These are phyloP conservation scores for Thraustochytrium sp. DNA, from an alignment of 352 stramenopile species.

Conservation along the genomic window DNA sequence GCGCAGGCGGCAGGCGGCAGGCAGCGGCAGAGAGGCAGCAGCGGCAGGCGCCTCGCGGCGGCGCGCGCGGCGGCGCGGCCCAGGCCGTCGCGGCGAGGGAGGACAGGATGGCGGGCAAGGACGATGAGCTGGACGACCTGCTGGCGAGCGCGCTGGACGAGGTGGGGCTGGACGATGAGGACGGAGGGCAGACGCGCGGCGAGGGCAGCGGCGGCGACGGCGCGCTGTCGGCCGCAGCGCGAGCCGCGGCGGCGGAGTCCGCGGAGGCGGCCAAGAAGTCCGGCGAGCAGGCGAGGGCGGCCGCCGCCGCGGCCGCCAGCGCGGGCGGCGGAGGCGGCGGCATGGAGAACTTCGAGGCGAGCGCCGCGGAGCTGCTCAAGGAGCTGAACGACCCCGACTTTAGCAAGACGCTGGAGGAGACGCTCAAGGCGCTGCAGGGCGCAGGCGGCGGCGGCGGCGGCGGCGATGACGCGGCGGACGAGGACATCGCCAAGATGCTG, in stretches of 20 bases:
- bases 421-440: not conserved
- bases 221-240: not conserved
- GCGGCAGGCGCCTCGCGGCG: no score
- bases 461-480: not conserved
- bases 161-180: conserved; percentile 31
- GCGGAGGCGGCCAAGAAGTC: not conserved
- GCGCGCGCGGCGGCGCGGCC: no score
- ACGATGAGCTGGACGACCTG: conserved; percentile 38
- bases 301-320: not conserved
- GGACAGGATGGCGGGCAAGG: not conserved
- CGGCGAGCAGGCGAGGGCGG: no score
- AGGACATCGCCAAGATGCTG: not conserved
- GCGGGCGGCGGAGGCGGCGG: not conserved
- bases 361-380: conserved; percentile 26
- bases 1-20: no score
- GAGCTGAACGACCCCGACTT: conserved; percentile 51
- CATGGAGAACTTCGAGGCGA: conserved; percentile 23
- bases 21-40: no score
- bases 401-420: conserved; percentile 69
- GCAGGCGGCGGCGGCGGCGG: not conserved
- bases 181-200: not conserved
- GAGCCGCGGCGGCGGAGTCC: not conserved
- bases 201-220: not conserved
- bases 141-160: conserved; percentile 36
- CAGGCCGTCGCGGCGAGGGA: not conserved